Evolutionary conservation across 108 stramenopile genomes (phyloP), one percentile per base, ranked within the genome.

Genomic region (Conticribra weissflogii): DNA sequence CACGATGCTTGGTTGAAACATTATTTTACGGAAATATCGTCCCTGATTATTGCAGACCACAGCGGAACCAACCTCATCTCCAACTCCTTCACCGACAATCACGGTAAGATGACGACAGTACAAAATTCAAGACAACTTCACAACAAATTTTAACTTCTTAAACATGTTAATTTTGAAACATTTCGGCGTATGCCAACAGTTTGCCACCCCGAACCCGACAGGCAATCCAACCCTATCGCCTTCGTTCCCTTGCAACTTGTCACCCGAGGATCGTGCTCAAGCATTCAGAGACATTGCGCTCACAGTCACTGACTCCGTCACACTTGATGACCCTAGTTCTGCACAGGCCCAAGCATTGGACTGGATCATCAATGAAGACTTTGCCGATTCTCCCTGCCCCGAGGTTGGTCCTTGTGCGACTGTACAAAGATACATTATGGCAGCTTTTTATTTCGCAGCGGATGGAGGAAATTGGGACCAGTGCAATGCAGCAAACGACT

Each of bases 401-500:
- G 52, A 55, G 23, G 54, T 7, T 28, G 66, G 52, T 3, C 9
- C 41, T 27, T 67, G 66, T 29, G 53, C 55, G 24, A 44, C 66
- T 3, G 7, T 81, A 2, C 79, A 84, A 66, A 49, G 83, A 47
- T 81, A 77, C 49, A 55, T 53, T 41, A 56, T 84, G 67, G 79
- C 80, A 24, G 58, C 76, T 8, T 67, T 81, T 14, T 81, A 81
- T 45, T 84, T 84, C 71, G 76, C 78, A 29, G 69, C 72, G 2
- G 80, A 52, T 45, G 76, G 76, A 44, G 76, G 63, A 2, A 50
- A 51, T 25, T 88, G 87, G 90, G 72, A 48, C 9, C 71, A 88
- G 67, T 91, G 90, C 55, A 57, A 58, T 25, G 85, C 87, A 44
- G 86, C 90, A 0, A 27, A n/a, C 0, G 71, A 69, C 51, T 76